Percentiles rank a stretch among this genome's conserved stretches.
Conservation (phyloP, 1,139 yeast genomes). For the Blastobotrys apis region DNA sequence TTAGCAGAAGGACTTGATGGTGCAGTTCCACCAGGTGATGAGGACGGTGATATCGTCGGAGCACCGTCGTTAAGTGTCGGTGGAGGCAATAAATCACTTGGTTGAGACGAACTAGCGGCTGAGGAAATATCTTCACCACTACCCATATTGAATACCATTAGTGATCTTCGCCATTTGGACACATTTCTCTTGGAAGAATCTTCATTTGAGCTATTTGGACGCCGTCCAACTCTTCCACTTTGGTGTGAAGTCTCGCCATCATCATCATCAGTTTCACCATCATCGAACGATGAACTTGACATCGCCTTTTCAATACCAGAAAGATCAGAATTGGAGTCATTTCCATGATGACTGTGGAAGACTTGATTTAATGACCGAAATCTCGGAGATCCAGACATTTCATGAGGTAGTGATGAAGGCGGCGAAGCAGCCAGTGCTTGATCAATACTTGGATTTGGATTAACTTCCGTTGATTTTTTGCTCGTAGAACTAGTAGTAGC, state of each 20-base stretch:
- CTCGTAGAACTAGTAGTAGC: not conserved
- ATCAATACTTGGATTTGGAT: slow-evolving; percentile 25
- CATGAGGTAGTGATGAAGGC: not conserved
- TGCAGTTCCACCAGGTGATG: slow-evolving; percentile 11
- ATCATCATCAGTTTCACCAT: slow-evolving; percentile 11
- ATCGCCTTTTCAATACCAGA: slow-evolving; percentile 18
- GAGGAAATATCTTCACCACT: slow-evolving; percentile 11
- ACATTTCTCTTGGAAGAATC: slow-evolving; percentile 16
- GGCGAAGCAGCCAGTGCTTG: slow-evolving; percentile 25
- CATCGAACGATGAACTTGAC: slow-evolving; percentile 20
- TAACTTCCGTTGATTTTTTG: no score
- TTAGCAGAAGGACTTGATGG: slow-evolving; percentile 14
- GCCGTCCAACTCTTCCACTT: slow-evolving; percentile 24
- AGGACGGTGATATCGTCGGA: slow-evolving; percentile 9
- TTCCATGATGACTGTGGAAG: slow-evolving; percentile 17
- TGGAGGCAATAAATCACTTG: slow-evolving; percentile 11
- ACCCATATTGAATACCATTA: slow-evolving; percentile 24
- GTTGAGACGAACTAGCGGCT: not conserved
- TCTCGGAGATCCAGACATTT: slow-evolving; percentile 5
- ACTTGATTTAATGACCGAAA: slow-evolving; percentile 1
- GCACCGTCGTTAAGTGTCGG: slow-evolving; percentile 5
- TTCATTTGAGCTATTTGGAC: slow-evolving; percentile 9
- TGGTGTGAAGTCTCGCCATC: not conserved
- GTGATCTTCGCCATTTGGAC: slow-evolving; percentile 32
- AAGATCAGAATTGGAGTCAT: slow-evolving; percentile 26